phyloP scores from a whole-genome alignment of 148 eudicot species.

The Arctostaphylos glauca region DNA sequence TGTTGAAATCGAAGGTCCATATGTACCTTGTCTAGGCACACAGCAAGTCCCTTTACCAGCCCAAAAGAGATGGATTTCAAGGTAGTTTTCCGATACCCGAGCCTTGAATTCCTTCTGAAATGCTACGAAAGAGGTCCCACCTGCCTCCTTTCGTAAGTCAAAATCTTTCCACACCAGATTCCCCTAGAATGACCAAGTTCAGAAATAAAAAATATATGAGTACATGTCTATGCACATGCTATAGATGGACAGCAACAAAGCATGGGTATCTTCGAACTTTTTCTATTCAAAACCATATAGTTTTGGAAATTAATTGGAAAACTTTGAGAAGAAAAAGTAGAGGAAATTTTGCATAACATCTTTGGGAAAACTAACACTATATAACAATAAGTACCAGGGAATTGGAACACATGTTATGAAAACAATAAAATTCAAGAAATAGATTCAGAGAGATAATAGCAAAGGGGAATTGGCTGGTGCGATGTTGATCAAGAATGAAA shows the following conservation, averaged over 20 bases:
- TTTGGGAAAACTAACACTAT: neutral
- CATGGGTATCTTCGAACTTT: neutral
- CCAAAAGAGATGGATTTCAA: conserved; percentile 94
- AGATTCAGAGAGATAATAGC: neutral
- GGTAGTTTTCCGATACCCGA: no score
- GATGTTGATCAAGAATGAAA: neutral
- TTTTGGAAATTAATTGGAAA: neutral
- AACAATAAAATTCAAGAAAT: neutral
- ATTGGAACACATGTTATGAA: neutral
- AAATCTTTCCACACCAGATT: conserved; percentile 52
- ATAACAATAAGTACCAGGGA: neutral
- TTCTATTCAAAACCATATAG: no score
- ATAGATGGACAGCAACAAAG: conserved; percentile 3
- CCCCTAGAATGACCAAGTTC: conserved; percentile 39
- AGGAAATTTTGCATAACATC: neutral
- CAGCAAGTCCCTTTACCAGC: conserved; percentile 97
- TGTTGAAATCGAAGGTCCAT: conserved; percentile 85
- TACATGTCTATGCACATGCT: no score
- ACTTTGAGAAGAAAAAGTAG: neutral
- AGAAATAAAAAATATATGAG: conserved; percentile 5
- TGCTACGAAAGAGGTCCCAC: no score
- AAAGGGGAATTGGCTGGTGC: neutral
- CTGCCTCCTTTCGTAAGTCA: conserved; percentile 64
- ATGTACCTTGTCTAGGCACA: conserved; percentile 72
- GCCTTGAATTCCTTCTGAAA: no score